Evolutionary conservation across 306 rosid genomes (phyloP).

Genomic region (Vigna mungo): DNA sequence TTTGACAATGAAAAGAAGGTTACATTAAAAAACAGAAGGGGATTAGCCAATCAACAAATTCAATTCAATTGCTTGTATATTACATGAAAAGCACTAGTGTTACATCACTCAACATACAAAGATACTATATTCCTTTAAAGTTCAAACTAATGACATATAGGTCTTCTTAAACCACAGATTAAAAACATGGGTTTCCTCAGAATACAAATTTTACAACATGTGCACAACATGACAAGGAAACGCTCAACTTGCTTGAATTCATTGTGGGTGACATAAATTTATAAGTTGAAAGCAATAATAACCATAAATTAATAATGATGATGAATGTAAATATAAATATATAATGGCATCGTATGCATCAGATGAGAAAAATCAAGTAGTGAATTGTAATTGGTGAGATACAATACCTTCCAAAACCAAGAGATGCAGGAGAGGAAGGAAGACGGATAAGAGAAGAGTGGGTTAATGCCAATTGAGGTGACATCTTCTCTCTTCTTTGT

Average conservation of each 20-base stretch:
- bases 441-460: not conserved
- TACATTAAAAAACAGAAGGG: not conserved
- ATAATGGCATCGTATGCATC: not conserved
- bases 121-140: not conserved
- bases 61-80: not conserved
- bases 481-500: conserved; percentile 23
- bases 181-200: not conserved
- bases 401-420: not conserved
- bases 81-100: not conserved
- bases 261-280: not conserved
- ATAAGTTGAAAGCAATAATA: not conserved
- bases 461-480: conserved; percentile 27
- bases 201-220: not conserved
- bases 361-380: not conserved
- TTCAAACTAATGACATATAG: not conserved
- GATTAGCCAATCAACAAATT: not conserved
- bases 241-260: not conserved
- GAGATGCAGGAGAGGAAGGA: conserved; percentile 23
- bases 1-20: not conserved
- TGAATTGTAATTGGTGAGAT: not conserved
- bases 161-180: not conserved
- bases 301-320: not conserved
- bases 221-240: not conserved
- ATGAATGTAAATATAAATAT: not conserved
- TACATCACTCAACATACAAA: not conserved